Evolutionary conservation across 805 yeast species (phyloP), one percentile per base, ranked within the genome.

Genomic region (Torulaspora maleeae): DNA sequence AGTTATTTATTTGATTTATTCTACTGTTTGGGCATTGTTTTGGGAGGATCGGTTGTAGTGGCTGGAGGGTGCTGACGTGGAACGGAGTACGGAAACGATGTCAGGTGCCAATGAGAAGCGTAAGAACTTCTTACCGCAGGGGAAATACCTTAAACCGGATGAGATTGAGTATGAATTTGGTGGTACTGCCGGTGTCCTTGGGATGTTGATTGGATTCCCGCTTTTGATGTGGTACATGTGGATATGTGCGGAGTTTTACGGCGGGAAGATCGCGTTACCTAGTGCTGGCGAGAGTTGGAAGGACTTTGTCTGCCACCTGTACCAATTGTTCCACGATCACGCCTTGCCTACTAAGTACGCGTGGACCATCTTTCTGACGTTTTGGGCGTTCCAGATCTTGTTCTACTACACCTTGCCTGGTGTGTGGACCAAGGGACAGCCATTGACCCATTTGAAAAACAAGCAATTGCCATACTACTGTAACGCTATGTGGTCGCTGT

Each of bases 161-260:
- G 74, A 80, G 45, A 75, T 79, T 48, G 91, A 81, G 59, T 87
- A 79, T 71, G 98, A 93, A 56, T 93, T 91, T 61, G 99, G 99
- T 41, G 98, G 98, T 0, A 83, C 95, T 20, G 67, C 74, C 5
- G 99, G 99, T 46, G 96, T 88, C 39, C 47, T 82, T 16, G 91
- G 90, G 5, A 91, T 93, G 98, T 79, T 91, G 82, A 62, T 79
- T 36, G 95, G 95, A 3, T 93, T 93, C 71, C 99, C 99, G 6
- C 61, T 83, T 38, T 73, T 93, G 60, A 93, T 93, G 99, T 87
- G 83, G 75, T 93, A 93, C 69, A 84, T 93, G 93, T 91, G 96
- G 95, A 81, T 91, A 44, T 77, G 88, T 58, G 91, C 93, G 41
- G 77, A 78, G 50, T 89, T 83, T 65, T 87, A 88, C 67, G 71